Conservation (phyloP, 2,329 filamentous ascomycete genomes). For the Pleoardoris graminearum region DNA sequence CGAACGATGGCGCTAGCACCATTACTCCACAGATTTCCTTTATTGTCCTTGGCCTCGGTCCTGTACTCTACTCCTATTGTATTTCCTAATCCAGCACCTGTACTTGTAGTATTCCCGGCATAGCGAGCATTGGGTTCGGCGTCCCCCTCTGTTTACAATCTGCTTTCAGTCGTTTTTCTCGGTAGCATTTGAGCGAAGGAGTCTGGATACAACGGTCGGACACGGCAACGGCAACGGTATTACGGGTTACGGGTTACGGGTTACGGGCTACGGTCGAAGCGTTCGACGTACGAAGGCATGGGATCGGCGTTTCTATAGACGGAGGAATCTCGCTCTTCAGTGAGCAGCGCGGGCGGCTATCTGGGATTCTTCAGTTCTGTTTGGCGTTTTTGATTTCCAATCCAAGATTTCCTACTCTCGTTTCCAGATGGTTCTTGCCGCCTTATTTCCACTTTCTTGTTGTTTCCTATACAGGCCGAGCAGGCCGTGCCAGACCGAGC, state of each 20-base stretch:
- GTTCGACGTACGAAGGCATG: slow-evolving; percentile 5
- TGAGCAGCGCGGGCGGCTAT: slow-evolving; percentile 17
- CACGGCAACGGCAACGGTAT: not conserved
- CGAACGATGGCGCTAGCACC: slow-evolving; percentile 29
- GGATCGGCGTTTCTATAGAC: slow-evolving; percentile 13
- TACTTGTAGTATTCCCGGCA: slow-evolving; percentile 12
- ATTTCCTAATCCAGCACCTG: not conserved
- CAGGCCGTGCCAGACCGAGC: not conserved
- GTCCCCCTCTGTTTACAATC: not conserved
- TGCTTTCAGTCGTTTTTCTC: slow-evolving; percentile 4
- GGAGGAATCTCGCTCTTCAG: slow-evolving; percentile 15
- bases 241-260: not conserved
- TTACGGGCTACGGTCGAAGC: slow-evolving; percentile 11
- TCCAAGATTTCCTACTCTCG: slow-evolving; percentile 3
- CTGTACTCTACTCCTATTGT: slow-evolving; percentile 4
- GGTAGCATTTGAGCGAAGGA: slow-evolving; percentile 22
- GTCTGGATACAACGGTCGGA: slow-evolving; percentile 4
- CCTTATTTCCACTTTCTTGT: not conserved
- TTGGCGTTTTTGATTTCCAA: slow-evolving; percentile 1
- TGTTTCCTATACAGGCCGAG: not conserved
- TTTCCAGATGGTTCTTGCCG: not conserved
- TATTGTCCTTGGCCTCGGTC: slow-evolving; percentile 1
- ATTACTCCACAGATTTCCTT: not conserved
- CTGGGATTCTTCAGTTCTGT: slow-evolving; percentile 5
- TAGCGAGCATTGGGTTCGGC: slow-evolving; percentile 20